Base-by-base conservation (phyloP, 306 rosid genomes). In the Rosa rugosa region DNA sequence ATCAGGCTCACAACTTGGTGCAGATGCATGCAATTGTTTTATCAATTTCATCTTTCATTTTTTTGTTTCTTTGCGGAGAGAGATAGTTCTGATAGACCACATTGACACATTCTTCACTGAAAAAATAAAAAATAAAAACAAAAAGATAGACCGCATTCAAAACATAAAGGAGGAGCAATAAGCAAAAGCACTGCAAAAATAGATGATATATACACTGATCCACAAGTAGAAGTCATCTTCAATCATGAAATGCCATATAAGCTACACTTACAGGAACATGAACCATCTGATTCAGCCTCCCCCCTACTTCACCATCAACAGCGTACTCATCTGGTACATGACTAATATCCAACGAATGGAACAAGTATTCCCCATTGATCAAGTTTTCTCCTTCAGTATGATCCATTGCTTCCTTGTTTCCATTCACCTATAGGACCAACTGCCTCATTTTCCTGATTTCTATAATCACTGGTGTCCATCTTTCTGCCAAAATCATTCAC, bases 261-360 rank as follows among this genome's bases (percentile, higher is more conserved):
- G 74, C 36, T 75, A 66, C 60, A 89, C 98, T 92, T 84, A 92
- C 97, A 77, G 99, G 95, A 73, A 88, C 84, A 8, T 97, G 88
- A 85, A 89, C 88, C 90, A 94, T 91, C 80, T 91, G 91, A 83
- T 88, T 88, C 71, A 94, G 80, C 84, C 95, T 89, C 87, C 88
- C 88, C 41, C 97, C 97, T 45, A 94, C 95, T 91, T 92, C 97
- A 47, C 97, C 92, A 65, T 94, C 97, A 81, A 94, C 90, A 57
- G 83, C 46, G 81, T 87, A 91, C 85, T 89, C 97, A 34, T 89
- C 92, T 51, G 87, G 51, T 47, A 47, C 12, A 9, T 44, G 46
- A 44, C 51, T 84, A 82, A 94, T 89, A 82, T 92, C 92, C 87
- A 89, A 77, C 1, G 80, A 75, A 72, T 72, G 75, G 79, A 82